Conservation (phyloP, 805 yeast species). For the Starmerella bombi region DNA sequence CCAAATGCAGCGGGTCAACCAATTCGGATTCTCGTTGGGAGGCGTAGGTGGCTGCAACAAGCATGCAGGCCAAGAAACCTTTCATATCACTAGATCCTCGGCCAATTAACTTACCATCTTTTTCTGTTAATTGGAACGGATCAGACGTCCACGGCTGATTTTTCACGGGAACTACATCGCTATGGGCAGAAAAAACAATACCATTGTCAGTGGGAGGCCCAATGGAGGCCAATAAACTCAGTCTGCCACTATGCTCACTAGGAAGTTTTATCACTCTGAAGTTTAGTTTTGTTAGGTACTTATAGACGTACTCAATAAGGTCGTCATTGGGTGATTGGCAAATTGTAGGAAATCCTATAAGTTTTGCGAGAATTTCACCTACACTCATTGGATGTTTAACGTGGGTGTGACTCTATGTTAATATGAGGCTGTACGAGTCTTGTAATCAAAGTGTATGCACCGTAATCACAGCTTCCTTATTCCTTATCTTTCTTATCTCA, state of each 20-base stretch:
- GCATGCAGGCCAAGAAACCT: slow-evolving; percentile 18
- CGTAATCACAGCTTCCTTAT: too few species aligned
- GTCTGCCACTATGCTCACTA: slow-evolving; percentile 10
- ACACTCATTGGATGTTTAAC: too few species aligned
- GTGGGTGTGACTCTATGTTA: too few species aligned
- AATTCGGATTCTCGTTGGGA: slow-evolving; percentile 1
- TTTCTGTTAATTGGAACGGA: slow-evolving; percentile 10
- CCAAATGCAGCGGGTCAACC: slow-evolving; percentile 10
- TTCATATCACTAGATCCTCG: slow-evolving; percentile 20
- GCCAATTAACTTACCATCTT: slow-evolving; percentile 9
- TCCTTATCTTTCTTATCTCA: too few species aligned
- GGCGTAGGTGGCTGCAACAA: slow-evolving; percentile 11
- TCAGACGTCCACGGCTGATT: slow-evolving; percentile 19
- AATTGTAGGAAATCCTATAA: slow-evolving; percentile 11
- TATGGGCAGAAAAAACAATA: slow-evolving; percentile 14
- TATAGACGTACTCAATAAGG: slow-evolving; percentile 11
- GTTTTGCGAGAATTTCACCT: slow-evolving; percentile 1
- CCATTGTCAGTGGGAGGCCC: slow-evolving; percentile 15
- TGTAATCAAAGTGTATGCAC: too few species aligned
- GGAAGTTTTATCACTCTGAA: slow-evolving; percentile 3
- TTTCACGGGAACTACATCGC: slow-evolving; percentile 18
- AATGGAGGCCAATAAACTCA: slow-evolving; percentile 13
- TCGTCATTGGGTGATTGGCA: slow-evolving; percentile 12
- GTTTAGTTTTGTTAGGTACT: slow-evolving; percentile 5
- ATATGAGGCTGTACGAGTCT: too few species aligned